Percentiles rank a stretch among this genome's conserved stretches.
Evolutionary conservation across 2,329 filamentous ascomycete genomes (phyloP).

Genomic region (Diaporthe capsici): DNA sequence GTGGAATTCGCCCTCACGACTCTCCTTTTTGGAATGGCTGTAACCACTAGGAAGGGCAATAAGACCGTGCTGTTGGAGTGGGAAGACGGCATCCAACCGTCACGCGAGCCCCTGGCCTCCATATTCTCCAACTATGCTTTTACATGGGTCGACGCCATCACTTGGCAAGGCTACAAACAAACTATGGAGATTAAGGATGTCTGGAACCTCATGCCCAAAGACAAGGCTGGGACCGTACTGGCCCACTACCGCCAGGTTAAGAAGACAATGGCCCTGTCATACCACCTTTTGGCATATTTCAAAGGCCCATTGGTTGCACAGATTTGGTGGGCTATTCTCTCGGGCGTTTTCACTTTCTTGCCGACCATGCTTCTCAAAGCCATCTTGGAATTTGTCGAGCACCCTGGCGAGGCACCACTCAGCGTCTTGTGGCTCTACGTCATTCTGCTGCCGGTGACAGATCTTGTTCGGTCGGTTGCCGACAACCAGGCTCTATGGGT

Average conservation of each 20-base stretch:
- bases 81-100: slow-evolving; percentile 89
- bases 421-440: slow-evolving; percentile 98
- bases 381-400: slow-evolving; percentile 94
- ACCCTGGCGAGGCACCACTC: slow-evolving; percentile 78
- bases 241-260: slow-evolving; percentile 87
- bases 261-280: slow-evolving; percentile 83
- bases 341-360: slow-evolving; percentile 88
- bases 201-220: slow-evolving; percentile 90
- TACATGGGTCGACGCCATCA: slow-evolving; percentile 89
- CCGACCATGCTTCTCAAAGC: slow-evolving; percentile 92
- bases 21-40: slow-evolving; percentile 80
- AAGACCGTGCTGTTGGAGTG: slow-evolving; percentile 89
- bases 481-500: slow-evolving; percentile 93
- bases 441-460: slow-evolving; percentile 87
- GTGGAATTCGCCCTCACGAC: slow-evolving; percentile 82
- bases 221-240: slow-evolving; percentile 87
- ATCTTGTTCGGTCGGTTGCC: slow-evolving; percentile 83
- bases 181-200: slow-evolving; percentile 87
- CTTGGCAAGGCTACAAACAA: slow-evolving; percentile 90
- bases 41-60: slow-evolving; percentile 92
- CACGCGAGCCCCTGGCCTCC: slow-evolving; percentile 88
- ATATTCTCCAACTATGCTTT: slow-evolving; percentile 91
- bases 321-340: slow-evolving; percentile 82
- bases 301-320: slow-evolving; percentile 82
- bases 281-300: slow-evolving; percentile 89